Evolutionary conservation across 2,329 filamentous ascomycete species (phyloP), one percentile per base, ranked within the genome.

Genomic region (Chaetoscypha palmicola): DNA sequence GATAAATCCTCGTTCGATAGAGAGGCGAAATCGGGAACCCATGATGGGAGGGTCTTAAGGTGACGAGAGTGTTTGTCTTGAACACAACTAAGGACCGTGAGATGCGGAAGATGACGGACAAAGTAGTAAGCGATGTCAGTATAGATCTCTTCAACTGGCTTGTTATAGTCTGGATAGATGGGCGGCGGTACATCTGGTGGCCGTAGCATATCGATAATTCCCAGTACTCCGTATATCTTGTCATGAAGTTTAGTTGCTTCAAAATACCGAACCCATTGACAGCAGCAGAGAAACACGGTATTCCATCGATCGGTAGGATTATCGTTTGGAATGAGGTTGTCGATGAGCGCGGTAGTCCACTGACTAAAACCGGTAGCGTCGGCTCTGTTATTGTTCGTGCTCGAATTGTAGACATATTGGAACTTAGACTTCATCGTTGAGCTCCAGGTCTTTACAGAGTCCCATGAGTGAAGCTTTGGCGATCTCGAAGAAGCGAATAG

Each of bases 11-110:
- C 42, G 24, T 44, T 44, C 10, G 35, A 38, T 5, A 44, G 22
- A 19, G 22, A 38, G 11, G 42, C 17, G 16, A 43, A 46, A 37
- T 49, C 47, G 5, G 47, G 47, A 16, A 49, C 47, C 47, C 47
- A 49, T n/a, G 43, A 43, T 23, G 47, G 47, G 11, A 49, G 31
- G 19, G 21, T 30, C n/a, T 49, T 49, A 4, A 44, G 36, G 17
- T 33, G 31, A 22, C 37, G 22, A 21, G 38, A 26, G 17, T 42
- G 44, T 19, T 23, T 37, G 28, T 42, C 38, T 41, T 46, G 44
- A 16, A 46, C 44, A 21, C 39, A 41, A 20, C 44, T 41, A 12
- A 46, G 23, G 19, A 46, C 14, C 8, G 38, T 46, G 5, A 46
- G 32, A 38, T 46, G 38, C 19, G 38, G 38, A 7, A 45, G 30